phyloP scores from a whole-genome alignment of 257 asterid genomes.

The Prunella vulgaris region DNA sequence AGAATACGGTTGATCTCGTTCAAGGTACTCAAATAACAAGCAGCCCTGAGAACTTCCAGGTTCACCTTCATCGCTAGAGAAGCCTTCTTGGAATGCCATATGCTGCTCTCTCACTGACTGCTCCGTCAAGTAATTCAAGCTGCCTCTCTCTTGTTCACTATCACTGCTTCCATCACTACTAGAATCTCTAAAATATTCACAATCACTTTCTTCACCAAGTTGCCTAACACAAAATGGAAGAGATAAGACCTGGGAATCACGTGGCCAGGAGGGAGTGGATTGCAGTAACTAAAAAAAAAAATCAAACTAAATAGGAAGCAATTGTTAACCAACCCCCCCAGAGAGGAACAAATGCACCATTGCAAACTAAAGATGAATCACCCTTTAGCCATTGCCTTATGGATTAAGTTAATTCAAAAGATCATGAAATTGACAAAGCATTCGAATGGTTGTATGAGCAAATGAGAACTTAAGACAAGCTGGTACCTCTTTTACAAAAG shows the following conservation, averaged over 20 bases:
- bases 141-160: constrained; percentile 61
- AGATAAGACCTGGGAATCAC: constrained; percentile 2
- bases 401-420: neutral
- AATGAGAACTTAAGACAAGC: neutral
- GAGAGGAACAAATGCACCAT: neutral
- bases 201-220: constrained; percentile 85
- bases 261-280: neutral
- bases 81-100: constrained; percentile 60
- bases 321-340: neutral
- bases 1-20: constrained; percentile 64
- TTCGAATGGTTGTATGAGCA: neutral
- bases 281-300: neutral
- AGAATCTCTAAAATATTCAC: constrained; percentile 71
- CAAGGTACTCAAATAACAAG: constrained; percentile 79
- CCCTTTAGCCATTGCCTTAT: neutral
- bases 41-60: constrained; percentile 60
- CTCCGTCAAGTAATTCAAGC: constrained; percentile 37
- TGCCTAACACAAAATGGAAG: constrained; percentile 40
- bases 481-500: neutral
- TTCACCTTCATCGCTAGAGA: constrained; percentile 90
- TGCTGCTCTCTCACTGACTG: constrained; percentile 45
- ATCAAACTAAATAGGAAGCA: neutral
- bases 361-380: neutral
- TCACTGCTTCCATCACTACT: constrained; percentile 96
- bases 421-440: neutral